Base-by-base conservation (phyloP, 768 basidiomycete genomes). In the Tephrocybe rancida region DNA sequence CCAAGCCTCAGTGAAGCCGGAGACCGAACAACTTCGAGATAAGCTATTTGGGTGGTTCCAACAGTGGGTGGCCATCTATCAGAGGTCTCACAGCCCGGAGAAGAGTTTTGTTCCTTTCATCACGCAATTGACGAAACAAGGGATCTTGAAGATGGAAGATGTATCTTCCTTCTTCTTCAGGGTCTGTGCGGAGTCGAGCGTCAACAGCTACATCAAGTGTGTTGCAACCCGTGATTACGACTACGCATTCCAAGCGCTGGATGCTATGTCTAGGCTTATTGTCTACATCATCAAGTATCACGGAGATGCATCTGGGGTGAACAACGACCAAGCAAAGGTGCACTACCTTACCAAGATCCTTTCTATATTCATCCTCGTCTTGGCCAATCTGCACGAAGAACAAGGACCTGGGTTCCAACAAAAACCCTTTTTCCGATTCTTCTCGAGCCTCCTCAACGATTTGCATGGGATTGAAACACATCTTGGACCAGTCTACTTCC, bases 251-350 rank as follows among this genome's bases (percentile, higher is more conserved):
- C 94, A 92, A 67, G 90, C 94, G 14, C 77, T 98, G 62, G 97
- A 99, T 70, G 95, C 97, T 1, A 86, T 98, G 78, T 93, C 96
- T 32, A 85, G 94, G 58, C 78, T 99, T 56, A 92, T 99, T 59
- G 90, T 93, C 30, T 94, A 97, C 71, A 95, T 99, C 73, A 95
- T 98, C 83, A 98, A 98, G 76, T 98, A 98, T 69, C 96, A 98
- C 61, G 97, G 95, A 10, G 97, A 99, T 73, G 92, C 95, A 24
- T 86, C 89, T 11, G 94, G 92, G 9, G 80, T 92, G 54, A 92
- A 95, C 71, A 93, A 92, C 62, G 95, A 96, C 61, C 89, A 93
- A 62, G 93, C 95, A 16, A 97, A 97, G 69, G 92, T 95, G 11
- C 92, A 96, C 68, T 98, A 98, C 73, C 77, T 97, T 63, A 94